Evolutionary conservation across 768 basidiomycete species (phyloP).

Genomic region (Psilocybe tampanensis): DNA sequence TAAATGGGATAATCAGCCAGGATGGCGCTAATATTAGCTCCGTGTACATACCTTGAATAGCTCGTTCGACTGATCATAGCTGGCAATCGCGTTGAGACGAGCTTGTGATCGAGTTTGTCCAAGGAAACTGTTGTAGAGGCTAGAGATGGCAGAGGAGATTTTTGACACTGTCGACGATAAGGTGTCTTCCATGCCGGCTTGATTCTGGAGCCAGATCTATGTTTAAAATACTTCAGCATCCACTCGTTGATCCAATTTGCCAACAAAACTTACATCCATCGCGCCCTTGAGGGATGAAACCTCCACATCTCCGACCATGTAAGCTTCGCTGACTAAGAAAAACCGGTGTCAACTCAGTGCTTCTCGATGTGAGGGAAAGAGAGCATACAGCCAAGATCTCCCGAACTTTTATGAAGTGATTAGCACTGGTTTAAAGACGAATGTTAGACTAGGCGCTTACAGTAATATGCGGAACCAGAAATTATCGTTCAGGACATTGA

Average conservation of each 20-base stretch:
- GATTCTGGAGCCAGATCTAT: slow-evolving; percentile 73
- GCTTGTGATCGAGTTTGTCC: slow-evolving; percentile 76
- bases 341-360: slow-evolving; percentile 6
- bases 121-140: slow-evolving; percentile 70
- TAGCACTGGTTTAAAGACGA: background rate
- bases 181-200: slow-evolving; percentile 56
- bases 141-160: slow-evolving; percentile 58
- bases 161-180: slow-evolving; percentile 59
- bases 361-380: background rate
- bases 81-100: slow-evolving; percentile 79
- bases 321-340: slow-evolving; percentile 67
- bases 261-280: slow-evolving; percentile 56
- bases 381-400: slow-evolving; percentile 66
- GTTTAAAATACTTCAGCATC: slow-evolving; percentile 12
- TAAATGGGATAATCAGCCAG: slow-evolving; percentile 27
- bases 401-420: slow-evolving; percentile 40
- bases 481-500: slow-evolving; percentile 58
- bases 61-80: slow-evolving; percentile 92
- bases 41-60: slow-evolving; percentile 65
- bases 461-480: slow-evolving; percentile 72
- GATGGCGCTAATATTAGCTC: slow-evolving; percentile 3
- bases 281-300: slow-evolving; percentile 59
- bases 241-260: slow-evolving; percentile 1
- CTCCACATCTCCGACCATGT: slow-evolving; percentile 72
- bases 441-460: slow-evolving; percentile 36